Base-by-base conservation (phyloP, 176 grass and related monocot genomes). In the Otatea glauca region DNA sequence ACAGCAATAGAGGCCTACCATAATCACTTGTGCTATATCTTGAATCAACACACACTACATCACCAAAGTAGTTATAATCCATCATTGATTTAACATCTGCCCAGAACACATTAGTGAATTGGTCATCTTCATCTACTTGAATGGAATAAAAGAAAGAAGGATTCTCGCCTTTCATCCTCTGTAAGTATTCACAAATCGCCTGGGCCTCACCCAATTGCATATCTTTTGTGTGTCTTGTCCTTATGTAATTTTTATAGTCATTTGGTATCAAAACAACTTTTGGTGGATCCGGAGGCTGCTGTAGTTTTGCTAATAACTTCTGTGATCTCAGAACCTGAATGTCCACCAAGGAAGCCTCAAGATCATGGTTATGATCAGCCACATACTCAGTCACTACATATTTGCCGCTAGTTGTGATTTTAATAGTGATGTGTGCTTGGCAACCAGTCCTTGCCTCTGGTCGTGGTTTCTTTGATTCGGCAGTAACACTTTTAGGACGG, bases 21-120 rank as follows among this genome's bases (percentile, higher is more conserved):
- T 91, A 92, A 71, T 94, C 76, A 82, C 88, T 83, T 83, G 88
- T 72, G 45, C 85, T 88, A 70, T 91, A 92, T 47, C 86, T 88
- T 82, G 94, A 88, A 74, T 97, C 94, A 67, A 97, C 75, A 89
- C 92, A 97, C 16, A 97, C 74, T 77, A 97, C 88, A 85, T 97
- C 94, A 15, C 92, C 92, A 18, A 97, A 92, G 82, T 89, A 87
- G 74, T 88, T 86, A 62, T 89, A 97, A 37, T 97, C 94, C 84
- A 90, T 84, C 18, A 94, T 85, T 56, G 92, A 92, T 78, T 83
- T 92, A 64, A 86, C 65, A 86, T 97, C 92, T 47, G 90, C 69
- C 94, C 94, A 94, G 58, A 97, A 97, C 25, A 97, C 68, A 82
- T 92, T 94, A 49, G 86, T 86, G 42, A 97, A 88, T 62, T 88